Evolutionary conservation across 345 rosid genomes (phyloP), one percentile per base, ranked within the genome.

Genomic region (Acer yangbiense): DNA sequence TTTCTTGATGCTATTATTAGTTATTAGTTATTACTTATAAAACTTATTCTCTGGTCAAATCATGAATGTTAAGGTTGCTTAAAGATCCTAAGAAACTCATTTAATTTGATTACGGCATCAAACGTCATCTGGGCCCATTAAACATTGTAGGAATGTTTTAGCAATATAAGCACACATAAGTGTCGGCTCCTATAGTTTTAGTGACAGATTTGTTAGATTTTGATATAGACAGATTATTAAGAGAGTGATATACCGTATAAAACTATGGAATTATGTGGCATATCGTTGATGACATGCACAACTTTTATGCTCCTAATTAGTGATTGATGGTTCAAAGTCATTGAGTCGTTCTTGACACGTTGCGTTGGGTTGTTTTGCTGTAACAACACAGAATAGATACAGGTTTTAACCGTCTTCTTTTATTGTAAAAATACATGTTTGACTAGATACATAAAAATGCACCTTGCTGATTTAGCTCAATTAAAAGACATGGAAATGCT

Each of bases 231-330:
- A 65, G 76, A 6, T 60, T 50, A n/a, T 29, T 29, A 20, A n/a
- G 20, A 35, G 35, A 32, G 16, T 21, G 46, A 41, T 70, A 7
- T 29, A 55, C 27, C 46, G 18, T 54, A 3, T 55, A 20, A 55
- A 29, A 32, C 35, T 9, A 52, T 55, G 64, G 43, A 35, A 16
- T 29, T 29, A 69, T 16, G 8, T 69, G 58, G 58, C 58, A 21
- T 21, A 13, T 23, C 73, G 9, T 70, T 52, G 20, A 52, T 73
- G 32, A 41, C 14, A 14, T 60, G 44, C 23, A 11, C 32, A 72
- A 60, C 41, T 58, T 58, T 39, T 39, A 72, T 72, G 76, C 23
- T 7, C 55, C 39, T 60, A 39, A n/a, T 39, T 35, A 72, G 43
- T 35, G 21, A 2, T 58, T 3, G 50, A 29, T 54, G 1, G 14